These are phyloP conservation scores for Fulvia fulva DNA, from an alignment of 2,329 filamentous ascomycete genomes.

Conservation along the genomic window DNA sequence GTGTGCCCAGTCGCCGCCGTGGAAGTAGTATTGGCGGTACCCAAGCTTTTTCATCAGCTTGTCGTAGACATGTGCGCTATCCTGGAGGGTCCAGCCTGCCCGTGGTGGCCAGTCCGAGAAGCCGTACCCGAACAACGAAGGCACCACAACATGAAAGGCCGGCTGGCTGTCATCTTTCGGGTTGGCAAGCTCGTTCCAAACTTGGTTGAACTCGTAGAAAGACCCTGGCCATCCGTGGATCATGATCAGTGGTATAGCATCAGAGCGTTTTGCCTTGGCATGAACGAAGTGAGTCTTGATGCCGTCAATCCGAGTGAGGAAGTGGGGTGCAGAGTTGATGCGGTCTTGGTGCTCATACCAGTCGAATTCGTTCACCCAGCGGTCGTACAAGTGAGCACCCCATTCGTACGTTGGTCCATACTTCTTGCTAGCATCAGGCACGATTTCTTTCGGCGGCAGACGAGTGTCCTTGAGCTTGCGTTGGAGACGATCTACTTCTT, in stretches of 20 bases:
- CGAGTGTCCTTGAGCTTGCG: slow-evolving; percentile 37
- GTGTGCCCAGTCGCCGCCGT: slow-evolving; percentile 42
- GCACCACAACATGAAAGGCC: slow-evolving; percentile 56
- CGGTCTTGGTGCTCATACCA: slow-evolving; percentile 34
- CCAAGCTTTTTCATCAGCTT: slow-evolving; percentile 40
- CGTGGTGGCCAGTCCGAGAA: slow-evolving; percentile 39
- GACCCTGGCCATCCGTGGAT: slow-evolving; percentile 46
- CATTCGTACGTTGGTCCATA: slow-evolving; percentile 35
- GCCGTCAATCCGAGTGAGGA: slow-evolving; percentile 34
- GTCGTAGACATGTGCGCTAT: slow-evolving; percentile 38
- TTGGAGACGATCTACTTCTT: slow-evolving; percentile 37
- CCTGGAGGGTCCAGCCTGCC: slow-evolving; percentile 34
- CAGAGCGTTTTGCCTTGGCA: slow-evolving; percentile 29
- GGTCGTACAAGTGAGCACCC: slow-evolving; percentile 34
- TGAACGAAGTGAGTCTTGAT: slow-evolving; percentile 39
- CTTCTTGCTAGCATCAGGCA: slow-evolving; percentile 36
- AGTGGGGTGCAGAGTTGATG: slow-evolving; percentile 35
- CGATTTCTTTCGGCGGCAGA: slow-evolving; percentile 34
- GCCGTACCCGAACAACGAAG: slow-evolving; percentile 54
- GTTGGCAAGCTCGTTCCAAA: slow-evolving; percentile 35
- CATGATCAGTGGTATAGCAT: slow-evolving; percentile 41
- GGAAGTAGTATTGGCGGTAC: slow-evolving; percentile 37
- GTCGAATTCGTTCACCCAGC: slow-evolving; percentile 35
- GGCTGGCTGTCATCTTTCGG: slow-evolving; percentile 27
- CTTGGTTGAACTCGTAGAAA: slow-evolving; percentile 43